Percentiles rank a stretch among this genome's conserved stretches.
Conservation (phyloP, 108 stramenopile species). For the Nannochloropsis salina region DNA sequence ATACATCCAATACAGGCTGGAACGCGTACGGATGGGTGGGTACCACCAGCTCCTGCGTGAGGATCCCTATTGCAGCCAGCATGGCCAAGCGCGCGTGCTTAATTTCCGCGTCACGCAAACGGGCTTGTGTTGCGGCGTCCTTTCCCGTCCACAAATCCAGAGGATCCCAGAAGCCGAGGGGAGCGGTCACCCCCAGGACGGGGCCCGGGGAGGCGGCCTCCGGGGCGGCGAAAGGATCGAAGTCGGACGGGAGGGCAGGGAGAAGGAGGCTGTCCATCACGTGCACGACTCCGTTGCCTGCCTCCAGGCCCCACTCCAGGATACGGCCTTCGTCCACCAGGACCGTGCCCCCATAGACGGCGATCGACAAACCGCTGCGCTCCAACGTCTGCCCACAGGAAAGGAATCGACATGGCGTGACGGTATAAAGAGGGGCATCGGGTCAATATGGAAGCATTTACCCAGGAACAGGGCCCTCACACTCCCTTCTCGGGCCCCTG, state of each 20-base stretch:
- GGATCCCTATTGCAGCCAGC: conserved; percentile 58
- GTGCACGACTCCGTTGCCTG: background rate
- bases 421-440: background rate
- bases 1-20: background rate
- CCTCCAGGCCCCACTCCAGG: background rate
- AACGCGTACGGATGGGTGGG: background rate
- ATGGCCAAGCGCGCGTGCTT: conserved; percentile 67
- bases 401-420: background rate
- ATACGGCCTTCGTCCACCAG: background rate
- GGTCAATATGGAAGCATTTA: background rate
- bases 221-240: background rate
- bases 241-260: background rate
- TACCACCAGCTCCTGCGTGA: conserved; percentile 42
- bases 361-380: background rate
- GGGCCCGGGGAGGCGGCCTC: background rate
- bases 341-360: background rate
- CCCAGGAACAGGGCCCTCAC: background rate
- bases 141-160: background rate
- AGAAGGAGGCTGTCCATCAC: background rate
- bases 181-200: background rate
- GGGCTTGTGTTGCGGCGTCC: background rate
- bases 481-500: too few species aligned
- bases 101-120: conserved; percentile 61
- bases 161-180: background rate
- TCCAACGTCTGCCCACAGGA: background rate